Base-by-base conservation (phyloP, 169 alveolate genomes). In the Plasmodium adleri region DNA sequence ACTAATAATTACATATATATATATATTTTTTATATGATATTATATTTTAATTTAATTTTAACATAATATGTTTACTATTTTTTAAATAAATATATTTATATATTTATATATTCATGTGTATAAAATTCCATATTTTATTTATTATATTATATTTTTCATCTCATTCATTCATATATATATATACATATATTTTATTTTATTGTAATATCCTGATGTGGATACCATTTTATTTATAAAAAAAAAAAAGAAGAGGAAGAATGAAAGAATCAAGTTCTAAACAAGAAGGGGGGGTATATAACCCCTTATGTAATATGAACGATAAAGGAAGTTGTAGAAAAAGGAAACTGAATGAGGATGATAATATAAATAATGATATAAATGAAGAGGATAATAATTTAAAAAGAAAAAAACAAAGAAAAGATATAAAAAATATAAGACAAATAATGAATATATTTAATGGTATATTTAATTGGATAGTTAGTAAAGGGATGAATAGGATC, bases 401-500 rank as follows among this genome's bases (percentile, higher is more conserved):
- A 9, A 80, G 56, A 15, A 80, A 68, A 67, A 80, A 67, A 28
- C 50, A 68, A 26, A 67, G 47, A 80, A n/a, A n/a, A 4, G 47
- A 39, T 39, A 39, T 39, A 6, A 39, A 39, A 39, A 39, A 39
- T 39, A 39, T 39, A 39, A 76, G 56, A 28, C 64, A 76, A 76
- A 26, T 76, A 15, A 67, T 80, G 28, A 80, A 13, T 26, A 54
- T 80, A 28, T 80, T 80, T 80, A 80, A 80, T 68, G 50, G 28
- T 39, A 52, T 80, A 12, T 80, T 80, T 60, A 80, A 43, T 17
- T 80, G 90, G 90, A 71, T 80, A 17, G 52, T 67, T 3, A 80
- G 63, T 32, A 80, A 80, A 67, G 70, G 66, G 52, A 52, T 52
- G 22, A 45, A 15, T 24, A 80, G 66, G 9, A 80, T 50, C 6